Percentiles rank a stretch among this genome's conserved stretches.
phyloP scores from a whole-genome alignment of 257 asterid genomes.

The Solanum etuberosum region DNA sequence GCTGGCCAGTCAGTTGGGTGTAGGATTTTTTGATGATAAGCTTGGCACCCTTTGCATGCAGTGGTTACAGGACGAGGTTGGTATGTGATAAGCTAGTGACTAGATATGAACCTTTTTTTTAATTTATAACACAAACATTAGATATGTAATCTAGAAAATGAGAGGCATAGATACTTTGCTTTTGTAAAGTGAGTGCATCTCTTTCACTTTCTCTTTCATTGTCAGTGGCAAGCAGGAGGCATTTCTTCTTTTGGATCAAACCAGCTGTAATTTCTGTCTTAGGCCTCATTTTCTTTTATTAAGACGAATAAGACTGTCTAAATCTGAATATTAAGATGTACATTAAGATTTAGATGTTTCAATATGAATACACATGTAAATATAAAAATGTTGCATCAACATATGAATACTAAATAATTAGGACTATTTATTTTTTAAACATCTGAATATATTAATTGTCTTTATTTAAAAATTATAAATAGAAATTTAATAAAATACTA shows the following conservation, averaged over 20 bases:
- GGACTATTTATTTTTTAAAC: background rate
- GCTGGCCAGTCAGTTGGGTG: conserved; percentile 69
- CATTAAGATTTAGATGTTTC: background rate
- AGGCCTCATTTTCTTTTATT: background rate
- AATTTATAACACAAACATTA: background rate
- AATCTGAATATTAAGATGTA: background rate
- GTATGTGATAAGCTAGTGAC: background rate
- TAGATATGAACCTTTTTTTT: background rate
- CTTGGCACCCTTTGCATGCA: conserved; percentile 82
- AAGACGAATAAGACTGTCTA: background rate
- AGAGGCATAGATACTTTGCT: background rate
- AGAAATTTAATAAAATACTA: background rate
- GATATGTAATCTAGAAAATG: background rate
- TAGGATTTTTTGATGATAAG: conserved; percentile 66
- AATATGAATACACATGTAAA: background rate
- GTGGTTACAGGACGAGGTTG: conserved; percentile 78
- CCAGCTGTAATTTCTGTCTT: background rate
- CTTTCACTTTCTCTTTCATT: background rate
- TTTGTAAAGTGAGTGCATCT: background rate
- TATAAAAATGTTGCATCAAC: background rate
- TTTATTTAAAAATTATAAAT: background rate
- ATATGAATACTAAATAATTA: background rate
- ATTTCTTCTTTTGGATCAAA: background rate
- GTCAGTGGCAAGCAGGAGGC: background rate
- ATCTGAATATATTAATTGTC: background rate